These are phyloP conservation scores for Borovskyia barvae DNA, from an alignment of 208 protist species.

Conservation along the genomic window DNA sequence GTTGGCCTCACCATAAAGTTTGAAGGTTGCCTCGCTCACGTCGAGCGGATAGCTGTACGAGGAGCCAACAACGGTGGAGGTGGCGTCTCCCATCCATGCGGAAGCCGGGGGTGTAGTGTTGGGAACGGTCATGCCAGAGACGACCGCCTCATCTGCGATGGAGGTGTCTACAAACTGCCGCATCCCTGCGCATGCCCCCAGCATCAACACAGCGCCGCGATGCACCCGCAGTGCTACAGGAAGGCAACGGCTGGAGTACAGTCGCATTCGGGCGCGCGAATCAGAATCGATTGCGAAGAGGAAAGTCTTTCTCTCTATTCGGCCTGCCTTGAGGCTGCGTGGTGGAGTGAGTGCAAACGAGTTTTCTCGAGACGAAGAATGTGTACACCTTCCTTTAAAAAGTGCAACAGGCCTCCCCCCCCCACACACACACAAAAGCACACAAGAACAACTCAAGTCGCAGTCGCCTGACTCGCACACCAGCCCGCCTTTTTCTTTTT, in stretches of 20 bases:
- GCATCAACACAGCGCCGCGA: background rate
- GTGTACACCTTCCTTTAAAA: no score
- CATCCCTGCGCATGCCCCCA: background rate
- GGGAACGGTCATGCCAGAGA: conserved; percentile 8
- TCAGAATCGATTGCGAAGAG: no score
- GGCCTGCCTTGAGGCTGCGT: no score
- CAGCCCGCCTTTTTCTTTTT: no score
- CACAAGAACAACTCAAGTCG: no score
- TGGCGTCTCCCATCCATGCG: background rate
- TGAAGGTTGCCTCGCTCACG: conserved; percentile 23
- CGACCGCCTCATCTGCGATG: conserved; percentile 8
- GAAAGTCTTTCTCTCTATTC: background rate
- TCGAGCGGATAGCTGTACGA: conserved; percentile 51
- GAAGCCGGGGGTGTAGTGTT: background rate
- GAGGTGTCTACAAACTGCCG: conserved; percentile 24
- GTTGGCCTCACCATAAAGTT: conserved; percentile 56
- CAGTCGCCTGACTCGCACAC: no score
- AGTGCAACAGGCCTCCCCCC: no score
- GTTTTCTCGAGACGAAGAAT: no score
- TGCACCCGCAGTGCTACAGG: background rate
- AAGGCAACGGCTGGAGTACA: background rate
- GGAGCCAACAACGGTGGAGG: conserved; percentile 1
- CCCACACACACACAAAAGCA: no score
- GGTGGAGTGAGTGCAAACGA: no score
- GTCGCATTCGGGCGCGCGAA: no score